Evolutionary conservation across 2,329 filamentous ascomycete species (phyloP), one percentile per base, ranked within the genome.

Genomic region (Apiospora sp.): DNA sequence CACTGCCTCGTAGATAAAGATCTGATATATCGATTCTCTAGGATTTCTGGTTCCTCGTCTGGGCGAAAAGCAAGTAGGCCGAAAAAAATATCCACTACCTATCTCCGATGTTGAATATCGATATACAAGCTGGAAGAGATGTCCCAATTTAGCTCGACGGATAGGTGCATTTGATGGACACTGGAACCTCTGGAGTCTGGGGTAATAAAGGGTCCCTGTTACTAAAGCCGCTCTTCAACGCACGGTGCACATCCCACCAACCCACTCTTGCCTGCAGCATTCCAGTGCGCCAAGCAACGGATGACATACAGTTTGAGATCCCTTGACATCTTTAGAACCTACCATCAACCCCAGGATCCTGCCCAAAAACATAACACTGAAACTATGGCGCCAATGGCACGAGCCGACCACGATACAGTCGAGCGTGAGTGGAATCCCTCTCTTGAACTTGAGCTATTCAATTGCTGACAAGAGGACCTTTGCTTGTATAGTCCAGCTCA

Each of bases 361-460:
- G 41, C 30, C 24, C 67, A 37, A 7, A 34, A 54, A 5, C 24
- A 46, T n/a, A n/a, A 27, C 37, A 41, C 37, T 41, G 41, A 58
- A 58, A 46, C 44, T 34, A 83, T 83, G 82, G 82, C 81, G n/a
- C 82, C 82, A 6, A 78, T 81, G 67, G 74, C 75, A 24, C 78
- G 78, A 72, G 75, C 76, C 30, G 80, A 82, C 72, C 81, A 83
- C 72, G 78, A 81, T 73, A 75, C 77, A n/a, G 76, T 83, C 19
- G 82, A 83, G 76, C 78, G 82, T 83, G 75, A 77, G 78, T 61
- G 48, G 68, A 10, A n/a, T 19, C 22, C 48, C 34, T 54, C 16
- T 54, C 19, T 41, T 24, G 34, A 61, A 10, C 34, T 13, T 24
- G 19, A 27, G 4, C 27, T 22, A 43, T 37, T 13, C 27, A 16